These are phyloP conservation scores for Aquilaria malaccensis DNA, from an alignment of 345 rosid genomes.

Conservation along the genomic window DNA sequence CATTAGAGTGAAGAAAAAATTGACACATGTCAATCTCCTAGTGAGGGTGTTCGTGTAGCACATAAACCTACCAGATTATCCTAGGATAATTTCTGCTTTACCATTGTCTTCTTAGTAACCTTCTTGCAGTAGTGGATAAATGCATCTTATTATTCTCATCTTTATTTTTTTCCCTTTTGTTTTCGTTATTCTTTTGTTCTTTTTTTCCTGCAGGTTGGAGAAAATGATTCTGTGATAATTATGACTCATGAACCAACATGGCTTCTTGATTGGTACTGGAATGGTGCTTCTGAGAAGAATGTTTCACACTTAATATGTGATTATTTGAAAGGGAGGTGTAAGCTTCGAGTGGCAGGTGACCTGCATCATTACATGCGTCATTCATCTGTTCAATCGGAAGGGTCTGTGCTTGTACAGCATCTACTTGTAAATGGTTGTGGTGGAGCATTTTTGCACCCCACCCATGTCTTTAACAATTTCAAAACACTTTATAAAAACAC, in stretches of 20 bases:
- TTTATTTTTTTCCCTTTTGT: neutral
- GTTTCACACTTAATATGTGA: slow-evolving; percentile 74
- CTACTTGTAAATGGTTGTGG: slow-evolving; percentile 97
- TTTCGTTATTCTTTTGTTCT: neutral
- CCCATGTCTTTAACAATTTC: slow-evolving; percentile 86
- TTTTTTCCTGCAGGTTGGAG: slow-evolving; percentile 41
- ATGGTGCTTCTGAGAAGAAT: slow-evolving; percentile 65
- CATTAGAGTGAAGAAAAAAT: too few species aligned
- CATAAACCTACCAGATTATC: neutral
- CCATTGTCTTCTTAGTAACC: neutral
- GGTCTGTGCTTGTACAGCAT: slow-evolving; percentile 72
- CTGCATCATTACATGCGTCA: slow-evolving; percentile 99
- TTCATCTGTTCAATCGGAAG: slow-evolving; percentile 69
- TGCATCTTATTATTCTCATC: neutral
- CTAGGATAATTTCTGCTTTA: neutral
- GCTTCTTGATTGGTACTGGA: slow-evolving; percentile 99
- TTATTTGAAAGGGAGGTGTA: slow-evolving; percentile 84
- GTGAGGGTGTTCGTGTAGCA: too few species aligned
- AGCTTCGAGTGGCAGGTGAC: slow-evolving; percentile 94
- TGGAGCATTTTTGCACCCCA: slow-evolving; percentile 97
- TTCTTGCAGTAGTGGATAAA: too few species aligned
- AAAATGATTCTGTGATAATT: slow-evolving; percentile 69
- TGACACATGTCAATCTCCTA: too few species aligned
- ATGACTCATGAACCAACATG: slow-evolving; percentile 96
- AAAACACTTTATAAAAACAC: slow-evolving; percentile 48